phyloP scores from a whole-genome alignment of 2,329 filamentous ascomycete genomes.

The Colletotrichum australisinense region DNA sequence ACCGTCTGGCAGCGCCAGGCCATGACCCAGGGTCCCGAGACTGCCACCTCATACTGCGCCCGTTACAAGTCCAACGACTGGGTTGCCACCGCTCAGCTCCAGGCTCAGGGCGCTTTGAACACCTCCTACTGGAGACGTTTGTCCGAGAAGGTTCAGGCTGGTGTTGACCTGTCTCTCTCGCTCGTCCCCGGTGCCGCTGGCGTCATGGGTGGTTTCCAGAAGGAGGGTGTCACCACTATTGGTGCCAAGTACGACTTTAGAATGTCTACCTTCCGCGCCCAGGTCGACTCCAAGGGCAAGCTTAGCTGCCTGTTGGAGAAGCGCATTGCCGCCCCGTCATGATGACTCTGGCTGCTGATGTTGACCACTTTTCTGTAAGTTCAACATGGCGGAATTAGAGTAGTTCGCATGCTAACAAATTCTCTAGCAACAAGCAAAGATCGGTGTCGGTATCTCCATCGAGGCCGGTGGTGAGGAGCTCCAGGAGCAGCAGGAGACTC shows the following conservation, averaged over 20 bases:
- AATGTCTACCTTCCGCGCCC: conserved; percentile 93
- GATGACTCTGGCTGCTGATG: conserved; percentile 95
- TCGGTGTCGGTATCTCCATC: conserved; percentile 93
- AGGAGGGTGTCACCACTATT: conserved; percentile 90
- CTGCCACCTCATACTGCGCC: conserved; percentile 88
- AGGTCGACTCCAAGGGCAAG: conserved; percentile 95
- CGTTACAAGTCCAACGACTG: conserved; percentile 93
- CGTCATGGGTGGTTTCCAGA: conserved; percentile 82
- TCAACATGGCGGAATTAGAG: not conserved
- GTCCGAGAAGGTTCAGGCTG: conserved; percentile 95
- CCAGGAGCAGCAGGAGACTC: conserved; percentile 82
- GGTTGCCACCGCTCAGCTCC: conserved; percentile 90
- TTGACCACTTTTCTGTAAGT: conserved; percentile 94
- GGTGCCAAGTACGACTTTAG: conserved; percentile 99
- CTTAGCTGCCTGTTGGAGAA: conserved; percentile 94
- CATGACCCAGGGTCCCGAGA: conserved; percentile 88
- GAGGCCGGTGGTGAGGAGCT: conserved; percentile 87
- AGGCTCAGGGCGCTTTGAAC: conserved; percentile 84
- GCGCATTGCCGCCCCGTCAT: conserved; percentile 91
- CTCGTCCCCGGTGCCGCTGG: conserved; percentile 74
- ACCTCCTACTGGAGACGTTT: conserved; percentile 94
- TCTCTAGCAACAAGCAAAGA: conserved; percentile 88
- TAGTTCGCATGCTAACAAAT: conserved; percentile 42
- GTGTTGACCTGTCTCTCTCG: conserved; percentile 92
- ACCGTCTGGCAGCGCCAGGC: conserved; percentile 92